Evolutionary conservation across 164 flowering plant genomes (phyloP), one percentile per base, ranked within the genome.

Genomic region (Saururus chinensis): DNA sequence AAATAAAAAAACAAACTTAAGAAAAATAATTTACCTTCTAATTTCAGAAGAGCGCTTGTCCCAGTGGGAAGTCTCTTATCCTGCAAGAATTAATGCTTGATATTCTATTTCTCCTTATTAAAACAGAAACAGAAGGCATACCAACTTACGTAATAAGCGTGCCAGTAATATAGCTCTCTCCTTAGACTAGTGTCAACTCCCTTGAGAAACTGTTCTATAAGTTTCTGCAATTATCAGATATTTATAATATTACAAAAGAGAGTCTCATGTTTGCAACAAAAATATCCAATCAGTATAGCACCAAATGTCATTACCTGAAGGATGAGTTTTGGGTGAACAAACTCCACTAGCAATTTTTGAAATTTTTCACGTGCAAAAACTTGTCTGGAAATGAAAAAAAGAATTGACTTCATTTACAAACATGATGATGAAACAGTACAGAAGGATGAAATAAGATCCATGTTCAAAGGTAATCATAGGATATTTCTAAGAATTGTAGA

Each of bases 31-130:
- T 53, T 54, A 84, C 93, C 93, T 87, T 87, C 86, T 56, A 87
- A 64, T 68, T 87, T 84, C 52, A 84, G 79, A 53, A 83, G 63
- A 26, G 93, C 86, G 65, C 66, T 80, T 60, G 89, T 71, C 71
- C 93, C 93, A 22, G 61, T 20, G 40, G 93, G 93, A 19, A 87
- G 82, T 70, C 89, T 81, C 72, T 83, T 87, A 14, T 83, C 86
- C 93, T 87, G 84, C 40, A 54, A 52, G 59, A 45, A 35, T 9
- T 7, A 23, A 49, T 19, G 26, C 17, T 60, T 17, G 53, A 64
- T 37, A 14, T 19, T 45, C 17, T 61, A 54, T 64, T 54, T 58
- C 37, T 48, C 57, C 49, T 19, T 23, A 24, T 41, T 17, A 58
- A 14, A 51, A 40, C 1, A 55, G 35, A 48, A 16, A 57, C 52